Evolutionary conservation across 2,329 filamentous ascomycete genomes (phyloP), one percentile per base, ranked within the genome.

Genomic region (Microdochium nivale): DNA sequence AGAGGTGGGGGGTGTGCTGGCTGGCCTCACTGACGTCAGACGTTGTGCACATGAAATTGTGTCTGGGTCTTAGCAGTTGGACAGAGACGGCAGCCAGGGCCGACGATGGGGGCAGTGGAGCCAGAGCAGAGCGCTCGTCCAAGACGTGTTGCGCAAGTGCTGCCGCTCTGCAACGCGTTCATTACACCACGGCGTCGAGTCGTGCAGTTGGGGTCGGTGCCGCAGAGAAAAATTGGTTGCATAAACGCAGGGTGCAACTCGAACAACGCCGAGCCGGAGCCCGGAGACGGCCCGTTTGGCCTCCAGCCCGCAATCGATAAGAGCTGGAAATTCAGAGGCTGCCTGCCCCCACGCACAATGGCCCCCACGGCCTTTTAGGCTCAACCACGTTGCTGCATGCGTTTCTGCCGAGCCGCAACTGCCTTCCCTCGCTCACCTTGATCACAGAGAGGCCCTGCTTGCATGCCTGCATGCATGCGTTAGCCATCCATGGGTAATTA

Each of bases 301-400:
- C 40, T 7, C 14, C 40, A 44, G 40, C 14, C 3, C 19, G 5
- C 27, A 30, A 30, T 30, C 27, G 27, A 30, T 30, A 30, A 30
- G 27, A 30, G 27, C 27, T 30, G 27, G 27, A 30, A n/a, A n/a
- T n/a, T n/a, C n/a, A n/a, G n/a, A n/a, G n/a, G n/a, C n/a, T n/a
- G n/a, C n/a, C n/a, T 14, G 19, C 35, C 35, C 35, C 35, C 35
- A 40, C 35, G 35, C 14, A 14, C 35, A 40, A 7, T 7, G 35
- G 47, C 54, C 51, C 3, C 55, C 54, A 52, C 53, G 58, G 52
- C 58, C 58, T 49, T 59, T 59, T 55, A 55, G 54, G 16, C 56
- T 62, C 43, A n/a, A 23, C 4, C 35, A n/a, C n/a, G n/a, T n/a
- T n/a, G 35, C 35, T 43, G 14, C 35, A n/a, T 43, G 16, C 35